Evolutionary conservation across 2,329 filamentous ascomycete species (phyloP).

Genomic region (Didymella arachidicola): DNA sequence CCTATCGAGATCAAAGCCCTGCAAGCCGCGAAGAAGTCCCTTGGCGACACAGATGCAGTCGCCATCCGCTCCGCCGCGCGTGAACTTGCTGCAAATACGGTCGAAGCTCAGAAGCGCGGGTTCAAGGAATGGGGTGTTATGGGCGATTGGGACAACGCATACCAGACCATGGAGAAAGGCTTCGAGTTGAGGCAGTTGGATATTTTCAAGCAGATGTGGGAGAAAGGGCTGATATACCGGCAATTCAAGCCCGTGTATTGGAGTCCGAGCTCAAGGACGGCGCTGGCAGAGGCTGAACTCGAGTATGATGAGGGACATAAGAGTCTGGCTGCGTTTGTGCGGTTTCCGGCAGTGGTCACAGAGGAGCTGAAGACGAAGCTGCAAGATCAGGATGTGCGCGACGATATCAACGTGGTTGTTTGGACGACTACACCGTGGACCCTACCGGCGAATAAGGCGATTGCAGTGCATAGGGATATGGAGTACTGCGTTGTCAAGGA

Average conservation of each 20-base stretch:
- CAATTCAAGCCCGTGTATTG: slow-evolving; percentile 86
- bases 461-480: slow-evolving; percentile 79
- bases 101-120: slow-evolving; percentile 74
- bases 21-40: slow-evolving; percentile 60
- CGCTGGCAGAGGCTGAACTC: slow-evolving; percentile 82
- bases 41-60: slow-evolving; percentile 52
- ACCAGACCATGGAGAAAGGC: slow-evolving; percentile 78
- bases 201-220: slow-evolving; percentile 78
- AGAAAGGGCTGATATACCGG: slow-evolving; percentile 74
- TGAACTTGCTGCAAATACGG: slow-evolving; percentile 70
- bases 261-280: slow-evolving; percentile 80
- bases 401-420: slow-evolving; percentile 75
- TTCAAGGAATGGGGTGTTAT: slow-evolving; percentile 80
- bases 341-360: slow-evolving; percentile 70
- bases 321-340: slow-evolving; percentile 78
- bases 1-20: slow-evolving; percentile 97
- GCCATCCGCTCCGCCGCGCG: slow-evolving; percentile 71
- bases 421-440: slow-evolving; percentile 99
- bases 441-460: slow-evolving; percentile 87
- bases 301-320: slow-evolving; percentile 81
- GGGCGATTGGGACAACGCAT: slow-evolving; percentile 79
- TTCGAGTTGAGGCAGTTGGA: slow-evolving; percentile 79
- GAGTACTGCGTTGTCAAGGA: slow-evolving; percentile 72
- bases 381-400: slow-evolving; percentile 16
- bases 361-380: slow-evolving; percentile 50